phyloP scores from a whole-genome alignment of 306 rosid genomes.

The Casuarina equisetifolia region DNA sequence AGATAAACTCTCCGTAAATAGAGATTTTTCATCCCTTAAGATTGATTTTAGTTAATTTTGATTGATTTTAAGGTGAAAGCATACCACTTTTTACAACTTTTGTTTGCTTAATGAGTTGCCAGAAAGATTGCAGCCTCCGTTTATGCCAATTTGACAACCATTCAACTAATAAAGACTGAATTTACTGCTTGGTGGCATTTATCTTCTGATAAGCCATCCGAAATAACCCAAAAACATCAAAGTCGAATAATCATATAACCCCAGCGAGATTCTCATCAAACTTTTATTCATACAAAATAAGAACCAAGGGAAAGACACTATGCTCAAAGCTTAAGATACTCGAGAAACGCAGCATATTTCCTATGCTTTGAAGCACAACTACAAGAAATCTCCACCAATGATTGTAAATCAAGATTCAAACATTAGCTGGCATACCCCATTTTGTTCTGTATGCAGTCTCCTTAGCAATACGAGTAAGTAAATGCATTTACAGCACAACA shows the following conservation, averaged over 20 bases:
- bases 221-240: too few relatives aligned
- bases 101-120: too few relatives aligned
- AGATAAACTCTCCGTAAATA: too few relatives aligned
- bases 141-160: too few relatives aligned
- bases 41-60: too few relatives aligned
- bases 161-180: too few relatives aligned
- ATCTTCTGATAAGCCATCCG: too few relatives aligned
- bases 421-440: constrained; percentile 34
- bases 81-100: too few relatives aligned
- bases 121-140: too few relatives aligned
- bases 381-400: constrained; percentile 9
- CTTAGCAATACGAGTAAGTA: constrained; percentile 23
- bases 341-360: constrained; percentile 25
- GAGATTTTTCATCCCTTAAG: too few relatives aligned
- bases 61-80: too few relatives aligned
- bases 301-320: constrained; percentile 19
- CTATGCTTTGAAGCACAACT: constrained; percentile 21
- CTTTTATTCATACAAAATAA: neutral
- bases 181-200: too few relatives aligned
- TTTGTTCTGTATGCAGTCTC: constrained; percentile 21
- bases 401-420: constrained; percentile 28
- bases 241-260: neutral
- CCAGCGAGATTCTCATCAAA: neutral
- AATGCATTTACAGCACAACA: constrained; percentile 34
- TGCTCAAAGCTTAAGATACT: constrained; percentile 16